These are phyloP conservation scores for Vachellia collinsii DNA, from an alignment of 306 rosid species.

Conservation along the genomic window DNA sequence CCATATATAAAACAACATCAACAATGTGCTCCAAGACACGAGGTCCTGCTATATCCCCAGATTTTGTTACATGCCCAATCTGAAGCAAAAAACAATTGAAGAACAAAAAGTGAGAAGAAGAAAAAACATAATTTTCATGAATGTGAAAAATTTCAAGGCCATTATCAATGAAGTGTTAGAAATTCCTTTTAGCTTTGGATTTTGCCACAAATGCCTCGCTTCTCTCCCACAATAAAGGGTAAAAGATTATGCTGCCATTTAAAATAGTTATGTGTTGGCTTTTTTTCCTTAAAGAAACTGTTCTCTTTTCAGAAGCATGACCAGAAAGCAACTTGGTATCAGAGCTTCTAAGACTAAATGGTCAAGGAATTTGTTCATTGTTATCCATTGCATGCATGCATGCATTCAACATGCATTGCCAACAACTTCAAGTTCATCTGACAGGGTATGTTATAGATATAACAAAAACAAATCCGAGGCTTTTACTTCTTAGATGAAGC, in stretches of 20 bases:
- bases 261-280: not conserved
- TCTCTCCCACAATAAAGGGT: not conserved
- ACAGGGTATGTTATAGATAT: not conserved
- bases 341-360: not conserved
- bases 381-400: not conserved
- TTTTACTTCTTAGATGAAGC: not conserved
- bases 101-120: not conserved
- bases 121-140: constrained; percentile 4
- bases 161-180: constrained; percentile 19
- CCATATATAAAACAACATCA: constrained; percentile 89
- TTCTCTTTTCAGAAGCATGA: not conserved
- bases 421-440: not conserved
- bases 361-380: not conserved
- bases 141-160: constrained; percentile 28
- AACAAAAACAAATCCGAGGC: not conserved
- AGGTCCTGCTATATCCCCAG: constrained; percentile 97
- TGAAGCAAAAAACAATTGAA: constrained; percentile 45
- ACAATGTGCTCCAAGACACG: constrained; percentile 93
- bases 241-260: not conserved
- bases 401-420: not conserved
- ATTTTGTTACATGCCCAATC: constrained; percentile 92
- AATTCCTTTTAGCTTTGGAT: not conserved
- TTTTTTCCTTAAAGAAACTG: not conserved
- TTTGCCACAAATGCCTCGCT: not conserved
- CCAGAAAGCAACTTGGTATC: not conserved